phyloP scores from a whole-genome alignment of 192 early-diverging fungal species.

The Entrophospora sp. region DNA sequence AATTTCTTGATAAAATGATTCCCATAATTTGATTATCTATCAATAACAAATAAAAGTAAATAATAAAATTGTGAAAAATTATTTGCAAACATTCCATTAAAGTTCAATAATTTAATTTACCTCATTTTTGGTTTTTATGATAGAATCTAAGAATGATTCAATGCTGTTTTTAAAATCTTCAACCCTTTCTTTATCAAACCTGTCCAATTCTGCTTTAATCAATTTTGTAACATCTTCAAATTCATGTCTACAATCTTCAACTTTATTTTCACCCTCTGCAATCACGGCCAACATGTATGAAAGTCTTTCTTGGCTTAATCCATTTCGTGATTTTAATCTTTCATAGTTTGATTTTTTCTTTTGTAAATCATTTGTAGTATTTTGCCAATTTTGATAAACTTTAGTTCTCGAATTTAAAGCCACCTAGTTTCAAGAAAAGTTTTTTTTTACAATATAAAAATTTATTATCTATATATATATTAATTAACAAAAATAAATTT shows the following conservation, averaged over 20 bases:
- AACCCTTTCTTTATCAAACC: constrained; percentile 72
- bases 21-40: constrained; percentile 18
- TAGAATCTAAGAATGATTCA: constrained; percentile 61
- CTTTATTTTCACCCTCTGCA: constrained; percentile 42
- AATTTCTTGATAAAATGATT: too few relatives aligned
- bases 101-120: neutral
- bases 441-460: constrained; percentile 9
- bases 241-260: constrained; percentile 46
- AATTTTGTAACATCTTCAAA: constrained; percentile 69
- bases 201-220: constrained; percentile 63
- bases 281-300: constrained; percentile 34
- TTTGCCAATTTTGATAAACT: constrained; percentile 60
- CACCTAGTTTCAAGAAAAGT: constrained; percentile 29
- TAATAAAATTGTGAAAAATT: neutral
- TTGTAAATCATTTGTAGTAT: constrained; percentile 55
- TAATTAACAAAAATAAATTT: neutral
- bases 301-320: constrained; percentile 43
- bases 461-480: neutral
- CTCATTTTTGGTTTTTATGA: constrained; percentile 76
- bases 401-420: constrained; percentile 70
- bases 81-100: neutral
- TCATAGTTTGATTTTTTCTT: constrained; percentile 61
- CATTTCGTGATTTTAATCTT: constrained; percentile 41
- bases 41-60: neutral
- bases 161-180: constrained; percentile 70